A percentile compares a stretch with the other conserved stretches of the same genome.
These are phyloP conservation scores for Boletus barrowsii DNA, from an alignment of 768 basidiomycete species.

Conservation along the genomic window DNA sequence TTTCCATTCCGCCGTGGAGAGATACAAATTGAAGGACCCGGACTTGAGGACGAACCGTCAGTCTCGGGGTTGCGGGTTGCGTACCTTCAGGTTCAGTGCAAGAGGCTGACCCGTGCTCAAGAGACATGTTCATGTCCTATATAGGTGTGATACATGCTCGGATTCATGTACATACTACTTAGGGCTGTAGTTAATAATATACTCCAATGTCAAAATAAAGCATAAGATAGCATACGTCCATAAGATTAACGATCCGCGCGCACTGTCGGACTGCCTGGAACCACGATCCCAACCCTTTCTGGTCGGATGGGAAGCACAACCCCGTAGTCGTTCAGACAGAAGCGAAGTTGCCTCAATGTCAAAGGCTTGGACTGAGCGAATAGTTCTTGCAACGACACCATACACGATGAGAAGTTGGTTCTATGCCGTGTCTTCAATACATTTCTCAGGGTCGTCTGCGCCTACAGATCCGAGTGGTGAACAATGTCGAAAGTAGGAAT, in stretches of 20 bases:
- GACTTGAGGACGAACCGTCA: no score
- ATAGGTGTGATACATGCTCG: no score
- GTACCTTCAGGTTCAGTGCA: no score
- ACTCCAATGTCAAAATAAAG: conserved; percentile 7
- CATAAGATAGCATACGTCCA: conserved; percentile 11
- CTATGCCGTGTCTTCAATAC: conserved; percentile 1
- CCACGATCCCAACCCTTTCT: conserved; percentile 13
- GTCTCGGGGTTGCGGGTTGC: no score
- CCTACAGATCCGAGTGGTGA: conserved; percentile 15
- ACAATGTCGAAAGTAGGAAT: background rate
- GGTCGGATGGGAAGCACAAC: background rate
- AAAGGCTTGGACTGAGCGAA: conserved; percentile 16
- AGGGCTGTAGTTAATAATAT: conserved; percentile 1
- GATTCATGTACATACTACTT: background rate
- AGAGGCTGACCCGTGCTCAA: no score
- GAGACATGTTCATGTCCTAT: no score
- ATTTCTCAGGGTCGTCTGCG: conserved; percentile 16
- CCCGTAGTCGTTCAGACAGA: conserved; percentile 1
- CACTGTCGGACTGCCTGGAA: conserved; percentile 24
- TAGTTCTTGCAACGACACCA: conserved; percentile 18
- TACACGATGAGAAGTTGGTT: conserved; percentile 15
- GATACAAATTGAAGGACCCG: conserved; percentile 7
- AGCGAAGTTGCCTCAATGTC: conserved; percentile 6
- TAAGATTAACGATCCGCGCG: conserved; percentile 15
- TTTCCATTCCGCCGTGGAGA: conserved; percentile 17